A percentile compares a stretch with the other conserved stretches of the same genome.
Evolutionary conservation across 768 basidiomycete genomes (phyloP).

Genomic region (Porphyrellus cyaneotinctus): DNA sequence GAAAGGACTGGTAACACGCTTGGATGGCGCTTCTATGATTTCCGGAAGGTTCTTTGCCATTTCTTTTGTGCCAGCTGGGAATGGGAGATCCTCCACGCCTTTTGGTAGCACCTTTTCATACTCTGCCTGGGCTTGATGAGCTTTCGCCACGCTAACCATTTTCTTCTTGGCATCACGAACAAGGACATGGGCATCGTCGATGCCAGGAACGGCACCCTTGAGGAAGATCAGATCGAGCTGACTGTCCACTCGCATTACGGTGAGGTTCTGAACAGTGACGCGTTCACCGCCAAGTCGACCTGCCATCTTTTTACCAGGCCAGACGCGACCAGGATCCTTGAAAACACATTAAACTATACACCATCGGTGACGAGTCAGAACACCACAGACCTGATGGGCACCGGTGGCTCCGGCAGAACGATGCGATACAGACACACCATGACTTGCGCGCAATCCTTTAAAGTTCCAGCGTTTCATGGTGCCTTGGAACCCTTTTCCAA

Average conservation of each 20-base stretch:
- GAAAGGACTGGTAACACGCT: conserved; percentile 76
- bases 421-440: conserved; percentile 95
- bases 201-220: conserved; percentile 85
- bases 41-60: conserved; percentile 63
- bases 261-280: conserved; percentile 81
- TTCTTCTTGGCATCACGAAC: conserved; percentile 90
- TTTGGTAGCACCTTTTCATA: conserved; percentile 77
- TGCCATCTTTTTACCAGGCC: conserved; percentile 98
- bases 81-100: conserved; percentile 81
- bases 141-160: conserved; percentile 54
- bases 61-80: conserved; percentile 85
- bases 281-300: conserved; percentile 86
- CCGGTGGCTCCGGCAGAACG: conserved; percentile 91
- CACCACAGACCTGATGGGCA: conserved; percentile 75
- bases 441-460: conserved; percentile 85
- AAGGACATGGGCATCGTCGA: conserved; percentile 83
- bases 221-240: conserved; percentile 86
- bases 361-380: background rate
- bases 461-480: conserved; percentile 97
- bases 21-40: conserved; percentile 67
- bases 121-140: conserved; percentile 66
- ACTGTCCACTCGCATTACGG: conserved; percentile 85
- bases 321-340: conserved; percentile 93
- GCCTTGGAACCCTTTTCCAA: conserved; percentile 97
- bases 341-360: conserved; percentile 3